These are phyloP conservation scores for Physcia stellaris DNA, from an alignment of 495 filamentous ascomycete species.

Conservation along the genomic window DNA sequence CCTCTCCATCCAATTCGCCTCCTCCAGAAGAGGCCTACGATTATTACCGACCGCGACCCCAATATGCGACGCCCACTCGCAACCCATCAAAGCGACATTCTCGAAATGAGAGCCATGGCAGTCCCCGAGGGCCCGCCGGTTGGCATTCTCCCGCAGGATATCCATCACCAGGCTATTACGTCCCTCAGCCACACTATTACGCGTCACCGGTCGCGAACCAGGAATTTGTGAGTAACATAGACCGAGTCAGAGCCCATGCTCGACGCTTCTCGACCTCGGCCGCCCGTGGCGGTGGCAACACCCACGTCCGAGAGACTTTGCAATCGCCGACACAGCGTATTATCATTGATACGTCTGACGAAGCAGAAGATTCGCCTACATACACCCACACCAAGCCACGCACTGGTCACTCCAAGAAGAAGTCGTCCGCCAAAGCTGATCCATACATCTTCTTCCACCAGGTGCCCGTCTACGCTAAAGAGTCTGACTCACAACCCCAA, in stretches of 20 bases:
- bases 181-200: conserved; percentile 33
- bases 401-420: conserved; percentile 25
- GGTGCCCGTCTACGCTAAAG: conserved; percentile 31
- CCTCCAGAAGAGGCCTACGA: conserved; percentile 11
- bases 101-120: conserved; percentile 11
- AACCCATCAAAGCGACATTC: conserved; percentile 7
- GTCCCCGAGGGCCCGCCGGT: conserved; percentile 20
- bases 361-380: conserved; percentile 33
- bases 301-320: conserved; percentile 19
- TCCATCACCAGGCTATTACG: conserved; percentile 28
- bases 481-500: conserved; percentile 25
- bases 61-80: conserved; percentile 9
- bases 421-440: conserved; percentile 39
- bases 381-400: conserved; percentile 23
- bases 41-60: conserved; percentile 15
- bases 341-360: conserved; percentile 41
- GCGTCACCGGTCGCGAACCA: conserved; percentile 34
- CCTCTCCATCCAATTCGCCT: conserved; percentile 26
- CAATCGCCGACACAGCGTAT: conserved; percentile 37
- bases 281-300: conserved; percentile 22
- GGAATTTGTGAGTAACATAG: conserved; percentile 46
- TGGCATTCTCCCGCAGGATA: conserved; percentile 25
- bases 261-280: conserved; percentile 26
- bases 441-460: conserved; percentile 37
- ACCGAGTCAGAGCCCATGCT: conserved; percentile 20